Evolutionary conservation across 805 yeast genomes (phyloP), one percentile per base, ranked within the genome.

Genomic region (Metschnikowia bowlesiae): DNA sequence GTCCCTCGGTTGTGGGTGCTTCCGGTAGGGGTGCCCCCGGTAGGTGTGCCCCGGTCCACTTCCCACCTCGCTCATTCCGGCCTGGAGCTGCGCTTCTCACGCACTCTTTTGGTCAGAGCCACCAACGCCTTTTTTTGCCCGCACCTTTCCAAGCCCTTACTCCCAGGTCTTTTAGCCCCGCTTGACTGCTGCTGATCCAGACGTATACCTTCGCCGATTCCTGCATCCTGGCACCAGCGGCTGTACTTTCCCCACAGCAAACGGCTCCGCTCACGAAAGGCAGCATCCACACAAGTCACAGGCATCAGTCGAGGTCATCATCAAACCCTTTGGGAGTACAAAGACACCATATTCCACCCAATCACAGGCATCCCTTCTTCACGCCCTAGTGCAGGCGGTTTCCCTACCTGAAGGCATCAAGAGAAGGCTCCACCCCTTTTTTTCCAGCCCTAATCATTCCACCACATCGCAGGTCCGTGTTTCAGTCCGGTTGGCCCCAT

Each of bases 41-140:
- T 34, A 34, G 22, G 22, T 22, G 22, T 16, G 39, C n/a, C 29
- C 29, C 40, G 40, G 30, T 22, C 40, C 45, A n/a, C 30, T 13
- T 14, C 11, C 44, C 8, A 18, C 16, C 45, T 22, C 37, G 37
- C 37, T 31, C 45, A 32, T 41, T 41, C 30, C 45, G 16, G 40
- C 2, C n/a, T 28, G 42, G 37, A 18, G 18, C 18, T 41, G 45
- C 45, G 45, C 37, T 33, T 11, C 43, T 22, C 38, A 22, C 45
- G 45, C 45, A 42, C 45, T 22, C 28, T 10, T 11, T 8, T 14
- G n/a, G 22, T 33, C 30, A 16, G 13, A 11, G 18, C 35, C 36
- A 32, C 37, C 45, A 42, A 42, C 45, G 34, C 38, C 45, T 42
- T 42, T 33, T 42, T 42, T 33, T 42, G 16, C 26, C 32, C 45